Conservation (phyloP, 208 protist species). For the Giardia duodenalis region DNA sequence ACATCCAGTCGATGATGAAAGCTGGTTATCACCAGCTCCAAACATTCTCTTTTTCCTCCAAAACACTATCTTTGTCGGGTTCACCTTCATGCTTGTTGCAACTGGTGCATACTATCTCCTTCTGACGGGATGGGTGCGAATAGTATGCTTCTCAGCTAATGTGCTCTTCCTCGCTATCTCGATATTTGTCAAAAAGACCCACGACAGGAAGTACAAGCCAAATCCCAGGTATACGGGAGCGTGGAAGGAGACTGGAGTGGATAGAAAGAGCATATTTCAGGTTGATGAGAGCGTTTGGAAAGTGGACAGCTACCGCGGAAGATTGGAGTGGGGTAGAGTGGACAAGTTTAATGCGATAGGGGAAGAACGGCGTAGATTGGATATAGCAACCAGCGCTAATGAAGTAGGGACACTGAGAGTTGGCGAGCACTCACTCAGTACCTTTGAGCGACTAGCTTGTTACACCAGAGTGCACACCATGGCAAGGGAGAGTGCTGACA, state of each 20-base stretch:
- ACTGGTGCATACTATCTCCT: not conserved
- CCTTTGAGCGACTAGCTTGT: too few relatives aligned
- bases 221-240: not conserved
- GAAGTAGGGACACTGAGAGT: too few relatives aligned
- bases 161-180: not conserved
- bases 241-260: not conserved
- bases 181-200: not conserved
- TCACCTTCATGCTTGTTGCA: not conserved
- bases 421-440: too few relatives aligned
- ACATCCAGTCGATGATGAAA: not conserved
- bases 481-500: too few relatives aligned
- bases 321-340: too few relatives aligned
- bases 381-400: too few relatives aligned
- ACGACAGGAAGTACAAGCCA: not conserved
- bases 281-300: conserved; percentile 2
- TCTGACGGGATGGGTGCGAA: not conserved
- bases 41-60: not conserved
- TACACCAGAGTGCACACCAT: too few relatives aligned
- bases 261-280: not conserved
- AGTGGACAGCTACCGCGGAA: too few relatives aligned
- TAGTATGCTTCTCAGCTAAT: not conserved
- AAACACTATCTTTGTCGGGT: not conserved
- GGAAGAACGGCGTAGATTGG: too few relatives aligned
- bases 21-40: not conserved
- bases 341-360: too few relatives aligned